phyloP scores from a whole-genome alignment of 75 land plant genomes.

The Sequoiadendron giganteum region DNA sequence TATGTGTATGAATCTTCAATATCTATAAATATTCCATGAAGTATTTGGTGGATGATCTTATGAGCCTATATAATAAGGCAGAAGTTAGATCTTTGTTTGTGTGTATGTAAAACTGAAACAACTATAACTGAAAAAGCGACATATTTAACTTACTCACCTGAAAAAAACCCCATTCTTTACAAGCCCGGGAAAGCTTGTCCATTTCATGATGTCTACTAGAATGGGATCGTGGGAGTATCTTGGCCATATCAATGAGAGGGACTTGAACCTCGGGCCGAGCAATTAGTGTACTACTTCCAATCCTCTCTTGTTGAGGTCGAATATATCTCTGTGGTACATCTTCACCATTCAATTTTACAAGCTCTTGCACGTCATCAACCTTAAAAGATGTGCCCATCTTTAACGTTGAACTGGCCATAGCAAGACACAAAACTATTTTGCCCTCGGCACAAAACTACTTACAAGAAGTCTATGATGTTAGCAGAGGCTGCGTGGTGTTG shows the following conservation, averaged over 20 bases:
- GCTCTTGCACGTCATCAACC: constrained; percentile 59
- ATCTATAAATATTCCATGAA: too few species aligned
- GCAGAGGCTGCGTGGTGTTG: too few species aligned
- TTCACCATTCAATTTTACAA: constrained; percentile 26
- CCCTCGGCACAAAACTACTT: too few species aligned
- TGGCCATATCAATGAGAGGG: constrained; percentile 53
- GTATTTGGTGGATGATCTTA: too few species aligned
- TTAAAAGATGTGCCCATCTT: not conserved
- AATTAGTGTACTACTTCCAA: not conserved
- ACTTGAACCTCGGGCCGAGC: constrained; percentile 11
- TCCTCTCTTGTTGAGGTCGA: constrained; percentile 36
- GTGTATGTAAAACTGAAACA: not conserved
- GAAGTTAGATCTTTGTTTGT: too few species aligned
- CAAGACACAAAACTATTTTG: too few species aligned
- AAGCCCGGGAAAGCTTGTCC: constrained; percentile 27
- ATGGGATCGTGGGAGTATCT: not conserved
- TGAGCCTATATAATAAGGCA: too few species aligned
- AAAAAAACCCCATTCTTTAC: constrained; percentile 35
- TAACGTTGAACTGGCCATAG: not conserved
- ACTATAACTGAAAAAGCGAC: not conserved
- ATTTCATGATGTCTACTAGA: constrained; percentile 22
- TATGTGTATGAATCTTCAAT: too few species aligned
- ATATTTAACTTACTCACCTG: constrained; percentile 10
- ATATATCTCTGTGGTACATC: constrained; percentile 51
- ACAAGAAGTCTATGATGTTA: too few species aligned